Evolutionary conservation across 345 rosid genomes (phyloP), one percentile per base, ranked within the genome.

Genomic region (Ceriops zippeliana): DNA sequence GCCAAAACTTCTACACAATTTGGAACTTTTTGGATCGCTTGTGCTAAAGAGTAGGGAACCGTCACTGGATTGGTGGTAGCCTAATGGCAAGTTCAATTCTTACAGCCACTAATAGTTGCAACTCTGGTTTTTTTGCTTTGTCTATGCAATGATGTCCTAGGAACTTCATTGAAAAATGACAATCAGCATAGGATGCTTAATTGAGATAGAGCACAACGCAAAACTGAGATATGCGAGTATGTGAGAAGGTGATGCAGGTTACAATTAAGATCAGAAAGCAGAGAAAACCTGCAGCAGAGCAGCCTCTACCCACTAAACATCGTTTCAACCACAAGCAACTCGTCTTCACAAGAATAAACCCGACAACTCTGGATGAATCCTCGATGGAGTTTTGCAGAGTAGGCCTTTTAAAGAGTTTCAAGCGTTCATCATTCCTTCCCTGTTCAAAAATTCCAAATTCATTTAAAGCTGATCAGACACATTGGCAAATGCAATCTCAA

Each of bases 381-480:
- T 15, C 19, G 49, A 42, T 42, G 49, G 49, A 42, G 49, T 42
- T 13, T 42, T 42, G 49, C 49, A 42, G 17, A 13, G 17, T 42
- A 42, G 49, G 19, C 1, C 49, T 42, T 42, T 42, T 13, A 4
- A 42, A 42, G 49, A 42, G 49, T 13, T 9, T 38, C 47, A 38
- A 38, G 4, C 13, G 16, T 42, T 42, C 49, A 13, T 42, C 17
- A 13, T 35, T 72, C 68, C 76, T 73, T 74, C 68, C 77, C 84
- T 77, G 81, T 71, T 68, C 63, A 61, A 35, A 62, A 61, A 1
- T 42, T 24, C 3, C 30, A 62, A 58, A 51, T 56, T 46, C 68
- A 15, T 26, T 60, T 21, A 58, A 63, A 32, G 73, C 31, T 52
- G 13, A 21, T 49, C 21, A 47, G 47, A 60, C 31, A 38, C 17